A percentile compares a stretch with the other conserved stretches of the same genome.
Evolutionary conservation across 805 yeast species (phyloP).

Genomic region (Vanderwaltozyma yarrowii): DNA sequence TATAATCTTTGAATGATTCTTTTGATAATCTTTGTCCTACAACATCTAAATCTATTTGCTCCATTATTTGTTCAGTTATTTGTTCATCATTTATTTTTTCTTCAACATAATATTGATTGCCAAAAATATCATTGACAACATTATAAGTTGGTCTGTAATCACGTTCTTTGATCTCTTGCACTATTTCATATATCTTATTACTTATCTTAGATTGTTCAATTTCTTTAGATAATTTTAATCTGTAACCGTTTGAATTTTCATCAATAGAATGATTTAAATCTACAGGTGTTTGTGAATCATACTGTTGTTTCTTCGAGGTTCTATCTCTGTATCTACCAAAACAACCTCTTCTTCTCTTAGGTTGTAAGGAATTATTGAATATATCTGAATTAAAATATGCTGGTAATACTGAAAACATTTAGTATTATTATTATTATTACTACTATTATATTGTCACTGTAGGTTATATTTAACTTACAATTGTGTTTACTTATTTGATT

Average conservation of each 20-base stretch:
- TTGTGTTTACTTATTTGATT: no score
- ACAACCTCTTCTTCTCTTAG: slow-evolving; percentile 10
- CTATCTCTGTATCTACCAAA: background rate
- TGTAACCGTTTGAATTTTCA: slow-evolving; percentile 1
- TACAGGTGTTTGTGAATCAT: no score
- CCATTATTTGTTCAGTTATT: slow-evolving; percentile 11
- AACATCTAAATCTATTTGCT: slow-evolving; percentile 12
- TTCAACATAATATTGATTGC: slow-evolving; percentile 25
- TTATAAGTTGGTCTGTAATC: slow-evolving; percentile 15
- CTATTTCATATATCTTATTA: slow-evolving; percentile 8
- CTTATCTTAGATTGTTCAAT: slow-evolving; percentile 14
- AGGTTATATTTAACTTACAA: no score
- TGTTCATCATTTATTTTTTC: slow-evolving; percentile 16
- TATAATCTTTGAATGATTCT: slow-evolving; percentile 20
- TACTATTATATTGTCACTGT: no score
- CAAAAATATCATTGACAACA: slow-evolving; percentile 19
- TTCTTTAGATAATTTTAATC: slow-evolving; percentile 12
- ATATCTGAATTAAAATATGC: slow-evolving; percentile 9
- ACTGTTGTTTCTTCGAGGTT: no score
- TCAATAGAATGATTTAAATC: background rate
- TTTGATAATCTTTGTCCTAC: slow-evolving; percentile 17
- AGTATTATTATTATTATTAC: no score
- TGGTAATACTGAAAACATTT: slow-evolving; percentile 14
- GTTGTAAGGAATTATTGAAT: slow-evolving; percentile 4
- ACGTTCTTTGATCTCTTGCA: slow-evolving; percentile 12